These are phyloP conservation scores for Oldenlandia corymbosa DNA, from an alignment of 257 asterid species.

Conservation along the genomic window DNA sequence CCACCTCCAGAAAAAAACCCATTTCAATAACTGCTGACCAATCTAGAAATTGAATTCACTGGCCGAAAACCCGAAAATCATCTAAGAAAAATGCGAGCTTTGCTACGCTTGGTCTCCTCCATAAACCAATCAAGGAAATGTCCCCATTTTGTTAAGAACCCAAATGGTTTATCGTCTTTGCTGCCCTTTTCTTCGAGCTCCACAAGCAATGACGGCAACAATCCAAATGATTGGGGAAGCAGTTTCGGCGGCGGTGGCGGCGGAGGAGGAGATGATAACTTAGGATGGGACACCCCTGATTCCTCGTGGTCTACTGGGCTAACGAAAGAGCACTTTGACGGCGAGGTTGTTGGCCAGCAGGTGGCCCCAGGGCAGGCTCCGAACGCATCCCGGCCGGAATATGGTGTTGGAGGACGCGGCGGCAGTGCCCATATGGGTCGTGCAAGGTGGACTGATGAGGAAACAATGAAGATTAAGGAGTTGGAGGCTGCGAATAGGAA, in stretches of 20 bases:
- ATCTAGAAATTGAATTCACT: no score
- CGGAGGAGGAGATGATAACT: conserved; percentile 20
- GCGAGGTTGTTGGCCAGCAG: conserved; percentile 66
- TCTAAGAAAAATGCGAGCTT: no score
- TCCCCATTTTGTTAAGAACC: no score
- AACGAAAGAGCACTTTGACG: conserved; percentile 84
- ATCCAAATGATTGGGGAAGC: conserved; percentile 35
- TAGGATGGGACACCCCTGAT: conserved; percentile 66
- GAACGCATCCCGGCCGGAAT: conserved; percentile 6
- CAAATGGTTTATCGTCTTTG: no score
- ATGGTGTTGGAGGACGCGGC: conserved; percentile 11
- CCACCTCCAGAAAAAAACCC: no score
- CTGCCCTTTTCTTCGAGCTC: conserved; percentile 44
- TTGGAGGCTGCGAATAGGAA: conserved; percentile 39
- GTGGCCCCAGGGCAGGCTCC: conserved; percentile 19
- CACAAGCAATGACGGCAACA: neutral
- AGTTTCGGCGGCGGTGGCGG: conserved; percentile 46
- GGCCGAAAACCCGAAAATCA: no score
- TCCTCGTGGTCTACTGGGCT: conserved; percentile 85
- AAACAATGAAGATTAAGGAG: conserved; percentile 27
- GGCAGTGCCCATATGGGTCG: conserved; percentile 9
- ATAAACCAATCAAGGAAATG: no score
- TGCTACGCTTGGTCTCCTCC: no score
- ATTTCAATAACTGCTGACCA: no score
- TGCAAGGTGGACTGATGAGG: conserved; percentile 52